Conservation (phyloP, 2,329 filamentous ascomycete genomes). For the Colletotrichum filicis region DNA sequence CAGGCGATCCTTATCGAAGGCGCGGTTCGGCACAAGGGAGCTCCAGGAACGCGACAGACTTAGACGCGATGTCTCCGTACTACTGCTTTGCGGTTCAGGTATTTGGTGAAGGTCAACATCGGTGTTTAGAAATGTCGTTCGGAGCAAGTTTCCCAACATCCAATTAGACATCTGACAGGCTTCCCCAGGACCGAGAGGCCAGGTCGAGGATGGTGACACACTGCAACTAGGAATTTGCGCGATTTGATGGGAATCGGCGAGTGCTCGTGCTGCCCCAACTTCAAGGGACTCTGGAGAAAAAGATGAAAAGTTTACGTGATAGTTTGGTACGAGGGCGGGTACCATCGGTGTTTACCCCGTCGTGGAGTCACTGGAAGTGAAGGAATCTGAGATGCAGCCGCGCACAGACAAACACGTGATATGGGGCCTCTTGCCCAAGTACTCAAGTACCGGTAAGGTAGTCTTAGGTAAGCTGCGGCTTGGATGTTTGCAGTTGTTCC, state of each 20-base stretch:
- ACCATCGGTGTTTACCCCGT: constrained; percentile 11
- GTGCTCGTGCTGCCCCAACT: not conserved
- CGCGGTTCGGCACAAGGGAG: not conserved
- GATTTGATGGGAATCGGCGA: constrained; percentile 13
- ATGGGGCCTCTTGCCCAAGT: not conserved
- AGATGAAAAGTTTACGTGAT: constrained; percentile 30
- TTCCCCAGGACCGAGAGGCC: constrained; percentile 21
- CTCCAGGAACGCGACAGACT: not conserved
- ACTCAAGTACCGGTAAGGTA: not conserved
- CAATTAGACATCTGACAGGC: constrained; percentile 7
- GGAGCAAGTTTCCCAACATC: not conserved
- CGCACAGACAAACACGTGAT: constrained; percentile 12
- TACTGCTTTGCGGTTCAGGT: not conserved
- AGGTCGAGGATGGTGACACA: not conserved
- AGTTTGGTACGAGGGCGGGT: constrained; percentile 9
- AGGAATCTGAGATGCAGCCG: not conserved
- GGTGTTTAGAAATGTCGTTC: not conserved
- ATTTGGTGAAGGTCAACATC: not conserved
- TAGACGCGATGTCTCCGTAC: not conserved
- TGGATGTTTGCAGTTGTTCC: not conserved
- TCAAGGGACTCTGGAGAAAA: constrained; percentile 29
- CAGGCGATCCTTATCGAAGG: constrained; percentile 7
- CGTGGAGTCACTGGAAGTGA: not conserved
- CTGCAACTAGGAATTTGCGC: not conserved
- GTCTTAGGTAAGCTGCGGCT: not conserved